phyloP scores from a whole-genome alignment of 2,329 filamentous ascomycete genomes.

The Fusarium drepaniforme region DNA sequence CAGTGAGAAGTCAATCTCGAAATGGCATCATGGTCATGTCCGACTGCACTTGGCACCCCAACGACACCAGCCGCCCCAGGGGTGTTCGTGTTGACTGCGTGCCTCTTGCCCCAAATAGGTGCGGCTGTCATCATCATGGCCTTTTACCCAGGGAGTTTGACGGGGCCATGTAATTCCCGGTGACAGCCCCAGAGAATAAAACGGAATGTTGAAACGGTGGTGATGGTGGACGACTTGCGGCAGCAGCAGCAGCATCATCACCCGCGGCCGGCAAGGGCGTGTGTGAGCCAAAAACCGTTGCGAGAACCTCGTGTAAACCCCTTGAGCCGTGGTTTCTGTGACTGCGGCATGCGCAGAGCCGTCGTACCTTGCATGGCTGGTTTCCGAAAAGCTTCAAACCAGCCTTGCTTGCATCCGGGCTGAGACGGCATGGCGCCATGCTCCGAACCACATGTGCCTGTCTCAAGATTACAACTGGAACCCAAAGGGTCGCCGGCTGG shows the following conservation, averaged over 20 bases:
- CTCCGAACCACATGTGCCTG: conserved; percentile 10
- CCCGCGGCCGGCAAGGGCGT: not conserved
- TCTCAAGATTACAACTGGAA: conserved; percentile 12
- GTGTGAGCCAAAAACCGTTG: not conserved
- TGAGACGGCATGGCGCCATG: conserved; percentile 30
- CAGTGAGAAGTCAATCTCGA: not conserved
- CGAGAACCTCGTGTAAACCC: not conserved
- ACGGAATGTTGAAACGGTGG: conserved; percentile 5
- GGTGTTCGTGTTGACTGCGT: conserved; percentile 5
- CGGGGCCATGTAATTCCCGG: conserved; percentile 7
- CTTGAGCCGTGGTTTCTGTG: not conserved
- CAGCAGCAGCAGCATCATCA: not conserved
- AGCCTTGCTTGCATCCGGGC: conserved; percentile 20
- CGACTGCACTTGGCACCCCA: conserved; percentile 10
- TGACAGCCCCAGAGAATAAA: conserved; percentile 2
- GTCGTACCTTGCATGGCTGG: conserved; percentile 29
- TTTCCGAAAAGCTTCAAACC: conserved; percentile 13
- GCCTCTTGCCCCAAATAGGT: conserved; percentile 1
- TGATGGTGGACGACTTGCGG: not conserved
- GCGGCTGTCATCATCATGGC: not conserved
- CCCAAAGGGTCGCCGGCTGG: conserved; percentile 3
- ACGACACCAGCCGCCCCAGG: conserved; percentile 2
- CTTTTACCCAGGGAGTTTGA: not conserved
- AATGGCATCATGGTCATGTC: conserved; percentile 13
- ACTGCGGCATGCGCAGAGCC: not conserved